phyloP scores from a whole-genome alignment of 2,329 filamentous ascomycete genomes.

The Fusarium protoensiforme region DNA sequence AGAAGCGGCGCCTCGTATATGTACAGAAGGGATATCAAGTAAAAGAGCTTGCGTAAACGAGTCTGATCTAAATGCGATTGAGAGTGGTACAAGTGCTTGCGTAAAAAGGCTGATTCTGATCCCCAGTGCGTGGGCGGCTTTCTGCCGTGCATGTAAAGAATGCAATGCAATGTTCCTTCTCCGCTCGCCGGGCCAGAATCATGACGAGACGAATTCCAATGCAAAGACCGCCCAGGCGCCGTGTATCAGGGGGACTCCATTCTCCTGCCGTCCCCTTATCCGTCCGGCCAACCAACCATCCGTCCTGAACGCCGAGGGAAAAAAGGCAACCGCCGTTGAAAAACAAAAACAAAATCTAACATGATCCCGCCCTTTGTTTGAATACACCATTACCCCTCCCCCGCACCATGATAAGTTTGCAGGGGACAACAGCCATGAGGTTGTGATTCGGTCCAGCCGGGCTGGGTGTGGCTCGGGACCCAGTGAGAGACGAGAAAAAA shows the following conservation, averaged over 20 bases:
- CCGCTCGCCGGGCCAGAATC: conserved; percentile 18
- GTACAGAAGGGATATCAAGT: conserved; percentile 29
- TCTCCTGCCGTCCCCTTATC: conserved; percentile 19
- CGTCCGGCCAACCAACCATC: conserved; percentile 5
- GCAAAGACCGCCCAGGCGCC: conserved; percentile 27
- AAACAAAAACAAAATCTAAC: conserved; percentile 15
- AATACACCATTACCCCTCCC: background rate
- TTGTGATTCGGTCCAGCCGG: conserved; percentile 32
- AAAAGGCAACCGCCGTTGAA: conserved; percentile 5
- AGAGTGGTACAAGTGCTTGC: conserved; percentile 17
- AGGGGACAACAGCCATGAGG: conserved; percentile 1
- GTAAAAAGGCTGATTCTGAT: conserved; percentile 15
- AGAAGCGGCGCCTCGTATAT: conserved; percentile 30
- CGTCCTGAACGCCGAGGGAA: conserved; percentile 29
- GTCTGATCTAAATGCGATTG: conserved; percentile 30
- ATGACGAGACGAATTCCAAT: conserved; percentile 24
- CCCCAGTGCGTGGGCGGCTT: conserved; percentile 8
- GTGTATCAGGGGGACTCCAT: conserved; percentile 25
- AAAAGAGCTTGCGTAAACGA: conserved; percentile 23
- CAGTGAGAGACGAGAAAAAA: conserved; percentile 5
- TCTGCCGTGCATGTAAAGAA: conserved; percentile 17
- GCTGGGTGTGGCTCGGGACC: conserved; percentile 11
- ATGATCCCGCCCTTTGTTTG: background rate
- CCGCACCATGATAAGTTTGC: background rate
- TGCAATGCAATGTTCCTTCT: background rate